Evolutionary conservation across 345 rosid species (phyloP).

Genomic region (Hypericum perforatum): DNA sequence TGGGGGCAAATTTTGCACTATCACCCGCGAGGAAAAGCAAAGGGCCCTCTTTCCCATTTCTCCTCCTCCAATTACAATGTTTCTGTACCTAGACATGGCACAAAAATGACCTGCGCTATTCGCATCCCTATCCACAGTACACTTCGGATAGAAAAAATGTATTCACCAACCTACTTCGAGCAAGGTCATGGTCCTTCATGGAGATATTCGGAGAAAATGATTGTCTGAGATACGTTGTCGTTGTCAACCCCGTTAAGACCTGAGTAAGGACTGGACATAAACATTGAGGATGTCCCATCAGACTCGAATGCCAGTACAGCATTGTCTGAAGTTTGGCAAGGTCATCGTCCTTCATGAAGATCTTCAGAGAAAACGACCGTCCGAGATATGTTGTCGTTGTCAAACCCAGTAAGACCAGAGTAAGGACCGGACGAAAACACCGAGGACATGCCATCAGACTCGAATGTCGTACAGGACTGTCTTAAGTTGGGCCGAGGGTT

Average conservation of each 20-base stretch:
- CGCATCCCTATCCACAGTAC: too few species aligned
- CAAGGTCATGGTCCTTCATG: slow-evolving; percentile 76
- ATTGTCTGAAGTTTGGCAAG: slow-evolving; percentile 68
- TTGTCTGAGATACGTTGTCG: slow-evolving; percentile 66
- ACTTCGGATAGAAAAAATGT: too few species aligned
- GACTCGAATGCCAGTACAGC: slow-evolving; percentile 86
- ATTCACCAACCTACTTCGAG: neutral
- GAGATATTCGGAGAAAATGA: slow-evolving; percentile 87
- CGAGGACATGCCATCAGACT: slow-evolving; percentile 90
- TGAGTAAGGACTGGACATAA: slow-evolving; percentile 93
- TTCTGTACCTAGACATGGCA: too few species aligned
- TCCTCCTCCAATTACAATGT: too few species aligned
- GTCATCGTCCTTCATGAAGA: slow-evolving; percentile 91
- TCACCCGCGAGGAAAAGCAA: too few species aligned
- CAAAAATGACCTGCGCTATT: too few species aligned
- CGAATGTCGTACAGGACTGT: slow-evolving; percentile 79
- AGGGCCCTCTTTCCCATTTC: too few species aligned
- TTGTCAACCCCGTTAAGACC: slow-evolving; percentile 70
- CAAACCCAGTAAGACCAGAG: slow-evolving; percentile 75
- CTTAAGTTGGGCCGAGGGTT: slow-evolving; percentile 59
- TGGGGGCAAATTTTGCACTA: too few species aligned
- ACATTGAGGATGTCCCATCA: slow-evolving; percentile 88
- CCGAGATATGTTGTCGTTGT: slow-evolving; percentile 66
- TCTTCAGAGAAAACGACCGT: slow-evolving; percentile 85
- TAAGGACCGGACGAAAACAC: slow-evolving; percentile 95